Evolutionary conservation across 2,329 filamentous ascomycete species (phyloP), one percentile per base, ranked within the genome.

Genomic region (Ramularia collo-cygni): DNA sequence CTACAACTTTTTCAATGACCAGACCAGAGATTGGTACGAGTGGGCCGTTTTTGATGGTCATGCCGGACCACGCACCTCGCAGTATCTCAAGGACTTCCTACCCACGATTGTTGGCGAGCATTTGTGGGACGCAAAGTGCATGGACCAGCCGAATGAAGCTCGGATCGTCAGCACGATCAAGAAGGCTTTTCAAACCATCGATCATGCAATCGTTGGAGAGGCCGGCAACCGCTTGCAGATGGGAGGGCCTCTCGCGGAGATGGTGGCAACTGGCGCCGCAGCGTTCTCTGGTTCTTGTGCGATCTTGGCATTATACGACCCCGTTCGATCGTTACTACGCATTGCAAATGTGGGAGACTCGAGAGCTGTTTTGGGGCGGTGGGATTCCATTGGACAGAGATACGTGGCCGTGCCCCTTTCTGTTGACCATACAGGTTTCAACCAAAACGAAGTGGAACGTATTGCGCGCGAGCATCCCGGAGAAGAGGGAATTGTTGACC

Each of bases 341-440:
- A 77, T 82, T 2, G 81, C 81, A 1, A 79, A 77, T 46, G 75
- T 75, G 0, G 82, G 82, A 0, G 81, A 85, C 60, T 83, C 77
- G 1, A 71, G 80, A 26, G 79, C 79, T 8, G 77, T 84, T 0
- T 66, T 83, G 0, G 81, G 79, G 1, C 59, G 66, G 44, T 67
- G 69, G 61, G 65, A 70, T 9, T 37, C 62, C 0, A 55, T 65
- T 1, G 39, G 51, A 7, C 62, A 65, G 0, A 64, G 60, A 14
- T 83, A 79, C 66, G 58, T 67, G 2, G 66, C 70, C 0, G 66
- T 69, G 4, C 64, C 73, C 1, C 66, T 85, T 12, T 81, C 78
- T 8, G 60, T 67, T 9, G 82, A 85, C 56, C 81, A 85, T 53
- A 83, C 77, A 0, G 79, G 79, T 30, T 72, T 72, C 51, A 84